A percentile compares a stretch with the other conserved stretches of the same genome.
These are phyloP conservation scores for Trichosanthes cucumerina DNA, from an alignment of 306 rosid species.

Conservation along the genomic window DNA sequence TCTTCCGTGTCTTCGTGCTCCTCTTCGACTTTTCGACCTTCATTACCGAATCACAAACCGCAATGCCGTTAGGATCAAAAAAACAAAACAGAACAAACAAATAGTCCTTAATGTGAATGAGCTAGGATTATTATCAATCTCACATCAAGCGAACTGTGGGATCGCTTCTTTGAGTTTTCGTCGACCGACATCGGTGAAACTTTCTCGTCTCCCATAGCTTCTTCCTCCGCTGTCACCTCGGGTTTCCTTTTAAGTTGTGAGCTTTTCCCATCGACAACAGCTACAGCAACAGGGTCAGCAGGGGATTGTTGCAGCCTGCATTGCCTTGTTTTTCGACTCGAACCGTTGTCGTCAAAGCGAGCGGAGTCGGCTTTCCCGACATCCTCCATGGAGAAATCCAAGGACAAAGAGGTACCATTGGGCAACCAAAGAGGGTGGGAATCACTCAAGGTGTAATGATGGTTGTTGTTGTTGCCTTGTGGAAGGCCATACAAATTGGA, in stretches of 20 bases:
- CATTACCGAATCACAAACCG: conserved; percentile 11
- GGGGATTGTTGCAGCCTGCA: conserved; percentile 12
- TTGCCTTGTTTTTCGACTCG: conserved; percentile 25
- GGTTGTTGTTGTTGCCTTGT: conserved; percentile 17
- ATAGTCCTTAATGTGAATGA: background rate
- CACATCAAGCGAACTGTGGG: conserved; percentile 40
- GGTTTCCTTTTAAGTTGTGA: conserved; percentile 14
- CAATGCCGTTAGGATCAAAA: background rate
- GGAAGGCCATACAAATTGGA: conserved; percentile 9
- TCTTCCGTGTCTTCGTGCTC: conserved; percentile 39
- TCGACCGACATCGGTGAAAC: background rate
- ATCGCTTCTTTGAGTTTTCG: conserved; percentile 39
- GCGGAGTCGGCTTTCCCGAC: conserved; percentile 12
- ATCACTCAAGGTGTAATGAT: conserved; percentile 14
- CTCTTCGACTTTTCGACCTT: conserved; percentile 36
- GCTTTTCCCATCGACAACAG: conserved; percentile 12
- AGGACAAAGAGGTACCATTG: conserved; percentile 21
- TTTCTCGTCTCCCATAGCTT: conserved; percentile 22
- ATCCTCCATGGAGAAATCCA: conserved; percentile 22
- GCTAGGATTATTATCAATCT: background rate
- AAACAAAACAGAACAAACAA: background rate
- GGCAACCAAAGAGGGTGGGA: conserved; percentile 20
- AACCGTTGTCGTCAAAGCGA: conserved; percentile 25
- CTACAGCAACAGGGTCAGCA: conserved; percentile 8
- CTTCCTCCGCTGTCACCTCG: conserved; percentile 20